A percentile compares a stretch with the other conserved stretches of the same genome.
Conservation (phyloP, 192 early-diverging fungal species). For the Funneliformis mosseae region DNA sequence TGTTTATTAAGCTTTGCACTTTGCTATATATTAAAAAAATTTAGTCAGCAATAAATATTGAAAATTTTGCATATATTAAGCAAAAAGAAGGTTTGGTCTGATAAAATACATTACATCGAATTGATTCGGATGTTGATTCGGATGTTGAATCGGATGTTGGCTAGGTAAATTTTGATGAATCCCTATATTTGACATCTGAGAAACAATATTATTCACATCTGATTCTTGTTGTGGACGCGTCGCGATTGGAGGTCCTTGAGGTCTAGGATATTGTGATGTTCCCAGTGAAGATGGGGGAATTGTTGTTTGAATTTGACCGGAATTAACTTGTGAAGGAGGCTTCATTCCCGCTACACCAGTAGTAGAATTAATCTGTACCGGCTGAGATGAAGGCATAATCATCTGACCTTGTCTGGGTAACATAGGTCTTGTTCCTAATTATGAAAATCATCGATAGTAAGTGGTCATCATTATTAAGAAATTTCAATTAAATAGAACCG, state of each 20-base stretch:
- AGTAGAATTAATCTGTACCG: not conserved
- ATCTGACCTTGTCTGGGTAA: not conserved
- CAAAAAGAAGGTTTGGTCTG: not conserved
- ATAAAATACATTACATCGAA: slow-evolving; percentile 24
- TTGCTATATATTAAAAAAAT: not conserved
- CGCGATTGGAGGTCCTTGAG: not conserved
- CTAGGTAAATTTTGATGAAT: not conserved
- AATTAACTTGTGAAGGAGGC: not conserved
- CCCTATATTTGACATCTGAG: slow-evolving; percentile 27
- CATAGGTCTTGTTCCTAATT: not conserved
- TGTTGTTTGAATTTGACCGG: slow-evolving; percentile 6
- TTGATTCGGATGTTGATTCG: not conserved
- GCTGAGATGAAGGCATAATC: not conserved
- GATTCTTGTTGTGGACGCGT: not conserved
- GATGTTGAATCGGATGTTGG: not conserved
- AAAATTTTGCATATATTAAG: not conserved
- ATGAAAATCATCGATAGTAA: not conserved
- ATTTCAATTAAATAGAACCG: not conserved
- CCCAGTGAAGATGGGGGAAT: not conserved
- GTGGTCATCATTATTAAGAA: not conserved
- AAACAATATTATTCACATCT: not conserved
- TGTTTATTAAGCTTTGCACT: not conserved
- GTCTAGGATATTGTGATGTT: slow-evolving; percentile 15
- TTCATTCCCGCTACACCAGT: slow-evolving; percentile 35
- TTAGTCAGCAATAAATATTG: not conserved